Evolutionary conservation across 2,329 filamentous ascomycete species (phyloP).

Genomic region (Talaromyces pinophilus): DNA sequence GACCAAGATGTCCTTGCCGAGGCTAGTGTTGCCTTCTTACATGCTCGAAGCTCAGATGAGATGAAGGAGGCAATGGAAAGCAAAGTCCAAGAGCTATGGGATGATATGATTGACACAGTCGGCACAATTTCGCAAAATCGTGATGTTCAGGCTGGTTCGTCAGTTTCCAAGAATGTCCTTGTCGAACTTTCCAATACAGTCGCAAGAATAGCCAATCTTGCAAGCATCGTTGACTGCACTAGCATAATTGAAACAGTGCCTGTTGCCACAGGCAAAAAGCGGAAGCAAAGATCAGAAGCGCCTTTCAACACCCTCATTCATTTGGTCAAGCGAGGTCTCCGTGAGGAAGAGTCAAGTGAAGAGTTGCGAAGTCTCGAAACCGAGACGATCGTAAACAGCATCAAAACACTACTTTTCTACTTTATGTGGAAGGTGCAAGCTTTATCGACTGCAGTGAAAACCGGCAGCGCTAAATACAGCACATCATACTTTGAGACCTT

Average conservation of each 20-base stretch:
- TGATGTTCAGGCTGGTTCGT: conserved; percentile 70
- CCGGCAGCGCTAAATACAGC: conserved; percentile 59
- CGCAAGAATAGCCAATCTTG: conserved; percentile 76
- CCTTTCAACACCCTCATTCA: conserved; percentile 68
- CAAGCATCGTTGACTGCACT: conserved; percentile 75
- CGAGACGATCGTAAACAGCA: conserved; percentile 71
- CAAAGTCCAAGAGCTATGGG: conserved; percentile 82
- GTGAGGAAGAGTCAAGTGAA: conserved; percentile 62
- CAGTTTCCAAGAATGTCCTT: conserved; percentile 65
- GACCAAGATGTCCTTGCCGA: conserved; percentile 83
- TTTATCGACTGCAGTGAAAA: conserved; percentile 57
- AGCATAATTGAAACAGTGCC: conserved; percentile 67
- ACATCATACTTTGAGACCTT: conserved; percentile 68
- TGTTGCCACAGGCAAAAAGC: conserved; percentile 38
- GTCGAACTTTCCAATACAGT: conserved; percentile 72
- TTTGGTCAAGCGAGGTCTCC: conserved; percentile 72
- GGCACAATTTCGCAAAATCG: conserved; percentile 69
- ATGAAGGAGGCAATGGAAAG: conserved; percentile 80
- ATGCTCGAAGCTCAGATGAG: conserved; percentile 83
- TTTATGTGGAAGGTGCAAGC: conserved; percentile 88
- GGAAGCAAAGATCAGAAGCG: conserved; percentile 42
- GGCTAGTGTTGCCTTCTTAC: conserved; percentile 77
- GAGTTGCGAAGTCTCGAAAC: conserved; percentile 77
- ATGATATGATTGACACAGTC: conserved; percentile 74
- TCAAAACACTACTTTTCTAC: conserved; percentile 79